Conservation (phyloP, 208 protist species). For the Trichomonas tenax region DNA sequence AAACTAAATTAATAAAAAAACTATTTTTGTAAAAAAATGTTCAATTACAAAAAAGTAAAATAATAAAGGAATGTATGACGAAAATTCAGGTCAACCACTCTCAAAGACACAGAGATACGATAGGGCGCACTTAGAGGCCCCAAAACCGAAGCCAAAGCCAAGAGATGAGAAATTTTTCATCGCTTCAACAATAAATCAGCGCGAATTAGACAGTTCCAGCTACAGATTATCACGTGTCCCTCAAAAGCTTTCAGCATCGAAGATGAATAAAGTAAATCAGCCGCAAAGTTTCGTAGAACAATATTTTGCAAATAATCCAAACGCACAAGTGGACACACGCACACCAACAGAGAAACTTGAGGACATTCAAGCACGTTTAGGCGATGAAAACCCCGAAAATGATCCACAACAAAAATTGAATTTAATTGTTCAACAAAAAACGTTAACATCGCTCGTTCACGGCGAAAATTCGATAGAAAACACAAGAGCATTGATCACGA, state of each 20-base stretch:
- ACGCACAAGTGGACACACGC: not conserved
- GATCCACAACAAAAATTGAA: not conserved
- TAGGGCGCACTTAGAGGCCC: not conserved
- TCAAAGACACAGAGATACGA: not conserved
- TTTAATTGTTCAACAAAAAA: not conserved
- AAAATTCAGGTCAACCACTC: not conserved
- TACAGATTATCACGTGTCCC: not conserved
- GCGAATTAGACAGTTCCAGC: not conserved
- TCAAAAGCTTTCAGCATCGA: not conserved
- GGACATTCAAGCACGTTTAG: not conserved
- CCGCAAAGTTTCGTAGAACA: not conserved
- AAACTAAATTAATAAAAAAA: no score
- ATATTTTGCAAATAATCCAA: not conserved
- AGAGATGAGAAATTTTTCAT: not conserved
- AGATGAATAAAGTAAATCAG: not conserved
- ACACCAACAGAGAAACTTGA: not conserved
- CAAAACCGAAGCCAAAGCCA: not conserved
- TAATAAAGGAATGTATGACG: not conserved
- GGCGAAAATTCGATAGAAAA: not conserved
- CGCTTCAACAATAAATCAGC: not conserved
- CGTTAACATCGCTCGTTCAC: not conserved
- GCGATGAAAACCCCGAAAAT: not conserved
- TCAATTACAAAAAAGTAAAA: no score
- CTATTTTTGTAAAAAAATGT: no score
- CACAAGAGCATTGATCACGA: not conserved